Conservation (phyloP, 257 asterid genomes). For the Striga asiatica region DNA sequence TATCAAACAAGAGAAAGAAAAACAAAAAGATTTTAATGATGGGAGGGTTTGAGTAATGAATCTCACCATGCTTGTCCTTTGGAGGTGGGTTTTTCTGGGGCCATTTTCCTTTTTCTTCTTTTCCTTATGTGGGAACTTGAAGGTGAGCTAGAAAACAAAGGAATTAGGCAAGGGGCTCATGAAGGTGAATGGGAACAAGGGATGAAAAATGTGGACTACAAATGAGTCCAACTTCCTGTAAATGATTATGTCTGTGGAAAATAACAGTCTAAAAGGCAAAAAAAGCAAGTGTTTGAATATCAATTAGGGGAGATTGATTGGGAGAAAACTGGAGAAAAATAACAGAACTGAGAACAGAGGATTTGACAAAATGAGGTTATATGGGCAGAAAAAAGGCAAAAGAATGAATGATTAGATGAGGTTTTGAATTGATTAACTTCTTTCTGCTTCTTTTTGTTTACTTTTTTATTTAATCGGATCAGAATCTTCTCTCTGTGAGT, state of each 20-base stretch:
- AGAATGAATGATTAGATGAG: conserved; percentile 26
- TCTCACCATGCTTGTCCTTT: conserved; percentile 95
- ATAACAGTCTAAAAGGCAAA: conserved; percentile 20
- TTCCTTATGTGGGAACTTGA: neutral
- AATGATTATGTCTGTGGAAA: conserved; percentile 40
- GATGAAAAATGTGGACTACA: conserved; percentile 15
- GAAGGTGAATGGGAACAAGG: conserved; percentile 17
- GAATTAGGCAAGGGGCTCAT: conserved; percentile 34
- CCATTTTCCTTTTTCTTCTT: no score
- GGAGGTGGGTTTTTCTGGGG: conserved; percentile 47
- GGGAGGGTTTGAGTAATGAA: neutral
- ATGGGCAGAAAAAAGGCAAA: conserved; percentile 34
- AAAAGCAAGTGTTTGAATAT: conserved; percentile 10
- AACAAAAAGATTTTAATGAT: neutral
- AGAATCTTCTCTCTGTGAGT: conserved; percentile 41
- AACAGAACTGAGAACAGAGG: conserved; percentile 18
- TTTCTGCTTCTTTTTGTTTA: conserved; percentile 15
- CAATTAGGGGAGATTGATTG: conserved; percentile 7
- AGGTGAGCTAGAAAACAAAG: neutral
- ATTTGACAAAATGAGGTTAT: conserved; percentile 33
- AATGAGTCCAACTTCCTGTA: conserved; percentile 23
- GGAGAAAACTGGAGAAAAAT: conserved; percentile 1
- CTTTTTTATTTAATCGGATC: conserved; percentile 23
- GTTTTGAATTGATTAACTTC: conserved; percentile 19
- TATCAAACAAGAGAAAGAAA: neutral